Evolutionary conservation across 192 early-diverging fungal genomes (phyloP).

Genomic region (Gaertneriomyces sp.): DNA sequence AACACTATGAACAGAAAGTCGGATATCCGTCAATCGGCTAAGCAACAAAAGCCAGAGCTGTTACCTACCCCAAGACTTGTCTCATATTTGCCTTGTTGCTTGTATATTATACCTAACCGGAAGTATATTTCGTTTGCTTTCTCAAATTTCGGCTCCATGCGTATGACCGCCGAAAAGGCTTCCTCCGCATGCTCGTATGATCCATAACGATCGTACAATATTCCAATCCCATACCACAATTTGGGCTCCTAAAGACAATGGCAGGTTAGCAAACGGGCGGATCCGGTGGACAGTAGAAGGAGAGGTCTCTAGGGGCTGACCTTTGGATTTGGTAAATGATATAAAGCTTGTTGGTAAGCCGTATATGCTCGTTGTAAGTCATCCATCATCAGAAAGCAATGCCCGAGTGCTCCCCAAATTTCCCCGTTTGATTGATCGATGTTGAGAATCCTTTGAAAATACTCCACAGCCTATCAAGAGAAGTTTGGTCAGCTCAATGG

Average conservation of each 20-base stretch:
- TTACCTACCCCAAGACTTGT: slow-evolving; percentile 61
- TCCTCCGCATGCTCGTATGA: slow-evolving; percentile 96
- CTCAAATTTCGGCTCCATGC: slow-evolving; percentile 93
- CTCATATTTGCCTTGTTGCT: slow-evolving; percentile 77
- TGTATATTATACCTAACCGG: slow-evolving; percentile 97
- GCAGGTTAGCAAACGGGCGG: no score
- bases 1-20: slow-evolving; percentile 57
- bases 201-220: slow-evolving; percentile 94
- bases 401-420: slow-evolving; percentile 90
- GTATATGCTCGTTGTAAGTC: slow-evolving; percentile 90
- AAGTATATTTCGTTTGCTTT: slow-evolving; percentile 98
- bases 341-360: slow-evolving; percentile 94
- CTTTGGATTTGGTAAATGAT: slow-evolving; percentile 85
- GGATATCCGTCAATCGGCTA: background rate
- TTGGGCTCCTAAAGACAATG: slow-evolving; percentile 74
- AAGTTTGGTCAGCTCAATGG: background rate
- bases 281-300: background rate
- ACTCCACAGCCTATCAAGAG: slow-evolving; percentile 72
- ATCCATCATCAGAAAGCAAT: slow-evolving; percentile 96
- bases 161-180: slow-evolving; percentile 89
- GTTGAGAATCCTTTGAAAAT: slow-evolving; percentile 82
- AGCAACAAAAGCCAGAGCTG: background rate
- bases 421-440: slow-evolving; percentile 86
- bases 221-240: slow-evolving; percentile 99
- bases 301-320: slow-evolving; percentile 36